Conservation (phyloP, 2,329 filamentous ascomycete genomes). For the Cercospora sp. region DNA sequence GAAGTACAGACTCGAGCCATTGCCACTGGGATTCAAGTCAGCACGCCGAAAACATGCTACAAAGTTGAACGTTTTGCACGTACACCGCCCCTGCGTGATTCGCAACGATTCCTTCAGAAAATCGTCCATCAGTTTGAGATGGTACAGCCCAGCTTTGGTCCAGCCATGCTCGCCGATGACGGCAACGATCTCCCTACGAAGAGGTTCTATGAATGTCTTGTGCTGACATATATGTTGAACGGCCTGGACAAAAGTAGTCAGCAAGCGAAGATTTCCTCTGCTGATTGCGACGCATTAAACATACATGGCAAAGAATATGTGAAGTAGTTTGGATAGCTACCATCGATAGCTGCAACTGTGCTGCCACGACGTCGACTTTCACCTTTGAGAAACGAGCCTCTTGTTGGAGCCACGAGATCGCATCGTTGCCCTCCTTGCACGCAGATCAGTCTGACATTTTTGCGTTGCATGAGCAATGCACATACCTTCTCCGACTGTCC, state of each 20-base stretch:
- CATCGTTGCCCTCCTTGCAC: slow-evolving; percentile 12
- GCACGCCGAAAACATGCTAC: background rate
- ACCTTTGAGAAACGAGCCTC: background rate
- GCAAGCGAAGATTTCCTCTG: too few species aligned
- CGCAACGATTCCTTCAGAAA: slow-evolving; percentile 30
- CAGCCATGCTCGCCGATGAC: slow-evolving; percentile 32
- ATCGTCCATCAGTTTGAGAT: slow-evolving; percentile 38
- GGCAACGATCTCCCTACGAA: slow-evolving; percentile 33
- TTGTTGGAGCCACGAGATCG: background rate
- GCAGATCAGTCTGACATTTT: background rate
- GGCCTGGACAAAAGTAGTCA: background rate
- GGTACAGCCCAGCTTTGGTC: slow-evolving; percentile 33
- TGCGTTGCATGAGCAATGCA: background rate
- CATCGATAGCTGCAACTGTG: slow-evolving; percentile 9
- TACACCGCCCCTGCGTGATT: background rate
- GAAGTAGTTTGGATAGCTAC: slow-evolving; percentile 47
- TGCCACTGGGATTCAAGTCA: background rate
- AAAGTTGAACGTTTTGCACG: background rate
- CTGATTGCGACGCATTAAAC: background rate
- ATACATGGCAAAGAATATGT: slow-evolving; percentile 5
- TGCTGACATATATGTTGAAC: slow-evolving; percentile 28
- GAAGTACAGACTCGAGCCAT: background rate
- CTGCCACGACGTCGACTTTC: background rate
- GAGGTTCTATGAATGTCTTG: slow-evolving; percentile 30
- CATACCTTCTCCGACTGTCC: background rate